A percentile compares a stretch with the other conserved stretches of the same genome.
phyloP scores from a whole-genome alignment of 768 basidiomycete species.

The Termitomyces sp. region DNA sequence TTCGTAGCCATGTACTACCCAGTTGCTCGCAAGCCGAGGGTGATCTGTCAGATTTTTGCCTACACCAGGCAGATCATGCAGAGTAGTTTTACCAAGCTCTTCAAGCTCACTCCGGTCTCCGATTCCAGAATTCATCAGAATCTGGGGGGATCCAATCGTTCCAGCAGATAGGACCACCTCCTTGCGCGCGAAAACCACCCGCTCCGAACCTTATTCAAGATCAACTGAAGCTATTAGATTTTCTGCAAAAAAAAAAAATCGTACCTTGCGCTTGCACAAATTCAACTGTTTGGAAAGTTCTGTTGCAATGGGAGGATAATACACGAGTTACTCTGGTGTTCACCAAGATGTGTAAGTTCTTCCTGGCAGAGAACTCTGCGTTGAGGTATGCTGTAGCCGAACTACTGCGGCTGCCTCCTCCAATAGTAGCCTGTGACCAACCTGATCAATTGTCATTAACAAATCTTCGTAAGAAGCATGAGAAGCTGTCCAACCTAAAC shows the following conservation, averaged over 20 bases:
- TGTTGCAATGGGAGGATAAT: not conserved
- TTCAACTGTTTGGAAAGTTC: slow-evolving; percentile 15
- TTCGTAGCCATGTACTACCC: slow-evolving; percentile 16
- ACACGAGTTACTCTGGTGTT: slow-evolving; percentile 19
- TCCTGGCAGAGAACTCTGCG: slow-evolving; percentile 13
- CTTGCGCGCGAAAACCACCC: slow-evolving; percentile 16
- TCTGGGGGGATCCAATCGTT: slow-evolving; percentile 22
- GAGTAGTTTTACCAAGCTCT: slow-evolving; percentile 9
- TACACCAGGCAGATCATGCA: slow-evolving; percentile 19
- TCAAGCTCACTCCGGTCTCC: slow-evolving; percentile 16
- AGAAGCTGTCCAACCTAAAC: slow-evolving; percentile 17
- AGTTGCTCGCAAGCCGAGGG: slow-evolving; percentile 13
- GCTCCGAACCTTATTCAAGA: not conserved
- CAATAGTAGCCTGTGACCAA: slow-evolving; percentile 21
- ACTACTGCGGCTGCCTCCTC: slow-evolving; percentile 21
- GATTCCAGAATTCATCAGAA: slow-evolving; percentile 24
- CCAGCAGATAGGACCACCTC: slow-evolving; percentile 29
- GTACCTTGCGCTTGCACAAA: slow-evolving; percentile 14
- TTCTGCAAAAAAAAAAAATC: not conserved
- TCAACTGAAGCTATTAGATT: not conserved
- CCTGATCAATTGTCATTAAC: slow-evolving; percentile 8
- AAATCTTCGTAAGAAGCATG: not conserved
- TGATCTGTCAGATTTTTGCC: slow-evolving; percentile 24
- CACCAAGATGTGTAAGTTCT: slow-evolving; percentile 24
- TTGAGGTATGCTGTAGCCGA: slow-evolving; percentile 27